Evolutionary conservation across 75 land plant species (phyloP).

Genomic region (Sequoiadendron giganteum): DNA sequence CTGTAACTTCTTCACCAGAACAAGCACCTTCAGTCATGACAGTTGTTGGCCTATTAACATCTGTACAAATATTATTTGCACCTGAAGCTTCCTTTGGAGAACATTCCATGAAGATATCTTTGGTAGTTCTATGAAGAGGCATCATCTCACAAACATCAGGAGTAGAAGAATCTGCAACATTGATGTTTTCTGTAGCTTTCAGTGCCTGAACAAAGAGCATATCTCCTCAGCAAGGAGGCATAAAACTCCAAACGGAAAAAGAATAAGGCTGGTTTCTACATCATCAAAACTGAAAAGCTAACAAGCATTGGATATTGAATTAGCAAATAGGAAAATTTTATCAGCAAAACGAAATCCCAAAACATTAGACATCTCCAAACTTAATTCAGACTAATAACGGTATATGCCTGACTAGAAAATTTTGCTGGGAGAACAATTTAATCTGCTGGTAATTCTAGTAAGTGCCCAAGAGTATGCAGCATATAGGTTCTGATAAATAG

Average conservation of each 20-base stretch:
- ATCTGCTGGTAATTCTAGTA: not conserved
- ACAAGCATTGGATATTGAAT: not conserved
- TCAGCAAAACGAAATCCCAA: not conserved
- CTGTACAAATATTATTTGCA: not conserved
- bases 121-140: not conserved
- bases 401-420: not conserved
- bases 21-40: slow-evolving; percentile 6
- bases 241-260: not conserved
- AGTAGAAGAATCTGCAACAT: not conserved
- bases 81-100: slow-evolving; percentile 13
- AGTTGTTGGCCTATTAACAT: not conserved
- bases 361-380: not conserved
- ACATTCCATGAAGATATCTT: not conserved
- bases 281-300: not conserved
- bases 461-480: not conserved
- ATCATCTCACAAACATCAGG: not conserved
- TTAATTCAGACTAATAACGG: not conserved
- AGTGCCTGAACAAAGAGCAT: not conserved
- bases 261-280: not conserved
- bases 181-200: not conserved
- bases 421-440: not conserved
- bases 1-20: slow-evolving; percentile 4
- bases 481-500: not conserved
- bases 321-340: not conserved
- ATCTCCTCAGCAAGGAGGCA: not conserved